phyloP scores from a whole-genome alignment of 495 filamentous ascomycete species.

The Talaromyces trachyspermus region DNA sequence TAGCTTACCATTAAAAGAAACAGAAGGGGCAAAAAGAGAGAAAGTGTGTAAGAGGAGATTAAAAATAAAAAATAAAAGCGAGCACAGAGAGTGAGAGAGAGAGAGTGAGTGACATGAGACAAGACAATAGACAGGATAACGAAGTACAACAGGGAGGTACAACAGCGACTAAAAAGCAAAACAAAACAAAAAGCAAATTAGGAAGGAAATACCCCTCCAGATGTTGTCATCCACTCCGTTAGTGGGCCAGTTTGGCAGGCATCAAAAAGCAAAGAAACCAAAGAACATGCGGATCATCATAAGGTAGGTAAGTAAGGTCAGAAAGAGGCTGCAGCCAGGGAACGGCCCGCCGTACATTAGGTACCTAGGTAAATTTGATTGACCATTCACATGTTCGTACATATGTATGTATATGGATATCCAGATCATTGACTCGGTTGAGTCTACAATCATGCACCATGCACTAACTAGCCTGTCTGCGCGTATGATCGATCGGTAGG shows the following conservation, averaged over 20 bases:
- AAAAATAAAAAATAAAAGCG: too few relatives aligned
- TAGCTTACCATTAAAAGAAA: slow-evolving; percentile 8
- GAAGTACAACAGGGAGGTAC: too few relatives aligned
- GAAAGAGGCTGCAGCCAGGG: slow-evolving; percentile 43
- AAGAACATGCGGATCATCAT: slow-evolving; percentile 37
- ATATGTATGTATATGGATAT: not conserved
- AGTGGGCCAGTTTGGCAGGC: slow-evolving; percentile 26
- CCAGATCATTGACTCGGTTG: not conserved
- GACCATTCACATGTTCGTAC: not conserved
- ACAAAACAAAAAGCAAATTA: not conserved
- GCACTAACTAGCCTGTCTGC: too few relatives aligned
- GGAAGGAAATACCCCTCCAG: slow-evolving; percentile 24
- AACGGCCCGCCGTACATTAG: slow-evolving; percentile 41
- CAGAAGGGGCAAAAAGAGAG: slow-evolving; percentile 16
- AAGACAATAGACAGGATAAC: too few relatives aligned
- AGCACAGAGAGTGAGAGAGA: slow-evolving; percentile 19
- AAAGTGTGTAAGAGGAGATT: not conserved
- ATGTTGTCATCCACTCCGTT: slow-evolving; percentile 30
- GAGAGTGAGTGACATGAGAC: too few relatives aligned
- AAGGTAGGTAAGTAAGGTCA: too few relatives aligned
- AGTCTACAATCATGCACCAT: not conserved
- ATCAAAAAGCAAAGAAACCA: not conserved
- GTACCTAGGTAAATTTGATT: slow-evolving; percentile 5
- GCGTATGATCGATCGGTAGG: slow-evolving; percentile 1
- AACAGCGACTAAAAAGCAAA: too few relatives aligned